These are phyloP conservation scores for Puccinia brachypodii DNA, from an alignment of 1,284 basidiomycete genomes.

Conservation along the genomic window DNA sequence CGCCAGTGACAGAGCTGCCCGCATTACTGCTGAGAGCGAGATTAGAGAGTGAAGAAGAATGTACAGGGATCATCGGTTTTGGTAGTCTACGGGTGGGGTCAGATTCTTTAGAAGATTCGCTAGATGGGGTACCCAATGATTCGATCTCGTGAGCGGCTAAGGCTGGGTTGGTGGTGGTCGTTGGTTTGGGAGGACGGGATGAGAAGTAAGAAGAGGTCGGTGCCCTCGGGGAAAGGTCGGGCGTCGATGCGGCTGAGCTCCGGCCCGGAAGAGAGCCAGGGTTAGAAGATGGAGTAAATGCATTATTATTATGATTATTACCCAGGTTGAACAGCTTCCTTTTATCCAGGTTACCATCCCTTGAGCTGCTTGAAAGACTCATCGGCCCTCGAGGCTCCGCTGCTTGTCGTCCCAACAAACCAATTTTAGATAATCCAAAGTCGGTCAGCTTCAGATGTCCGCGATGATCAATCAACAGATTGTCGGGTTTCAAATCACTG, in stretches of 20 bases:
- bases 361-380: constrained; percentile 57
- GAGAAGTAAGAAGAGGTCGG: constrained; percentile 36
- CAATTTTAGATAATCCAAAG: constrained; percentile 94
- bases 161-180: background rate
- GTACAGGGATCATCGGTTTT: background rate
- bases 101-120: constrained; percentile 33
- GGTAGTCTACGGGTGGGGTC: background rate
- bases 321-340: constrained; percentile 41
- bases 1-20: background rate
- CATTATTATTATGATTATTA: background rate
- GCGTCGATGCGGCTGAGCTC: constrained; percentile 17
- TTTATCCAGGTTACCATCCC: constrained; percentile 63
- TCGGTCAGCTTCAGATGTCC: constrained; percentile 97
- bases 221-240: constrained; percentile 32
- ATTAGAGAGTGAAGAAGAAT: background rate
- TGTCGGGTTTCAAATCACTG: constrained; percentile 98
- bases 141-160: background rate
- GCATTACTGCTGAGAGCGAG: constrained; percentile 43
- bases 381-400: constrained; percentile 66
- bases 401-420: constrained; percentile 93
- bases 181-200: background rate
- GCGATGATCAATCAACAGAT: constrained; percentile 90
- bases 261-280: background rate
- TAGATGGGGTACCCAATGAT: background rate
- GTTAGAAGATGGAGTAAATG: background rate